These are phyloP conservation scores for Psilocybe azurescens DNA, from an alignment of 768 basidiomycete genomes.

Conservation along the genomic window DNA sequence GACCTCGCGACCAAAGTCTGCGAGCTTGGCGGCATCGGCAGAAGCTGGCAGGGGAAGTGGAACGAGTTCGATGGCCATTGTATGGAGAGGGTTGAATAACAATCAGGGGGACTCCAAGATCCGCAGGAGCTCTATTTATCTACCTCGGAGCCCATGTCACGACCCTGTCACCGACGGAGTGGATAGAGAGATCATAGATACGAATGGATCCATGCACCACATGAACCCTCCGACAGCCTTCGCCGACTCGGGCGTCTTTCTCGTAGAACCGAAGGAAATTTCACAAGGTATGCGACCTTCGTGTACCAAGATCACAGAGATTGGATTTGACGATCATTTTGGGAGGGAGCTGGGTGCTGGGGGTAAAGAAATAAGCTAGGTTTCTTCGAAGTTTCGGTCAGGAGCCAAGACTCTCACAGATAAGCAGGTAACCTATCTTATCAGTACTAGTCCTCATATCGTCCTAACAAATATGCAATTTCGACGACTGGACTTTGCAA, in stretches of 20 bases:
- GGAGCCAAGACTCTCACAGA: neutral
- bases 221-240: neutral
- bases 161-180: neutral
- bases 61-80: slow-evolving; percentile 70
- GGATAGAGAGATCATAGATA: neutral
- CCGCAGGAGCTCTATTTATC: slow-evolving; percentile 17
- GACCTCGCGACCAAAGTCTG: slow-evolving; percentile 78
- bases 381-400: neutral
- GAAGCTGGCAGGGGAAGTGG: slow-evolving; percentile 77
- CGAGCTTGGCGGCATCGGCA: slow-evolving; percentile 69
- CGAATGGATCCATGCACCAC: neutral
- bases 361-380: neutral
- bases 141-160: slow-evolving; percentile 4
- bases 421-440: neutral
- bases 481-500: no score
- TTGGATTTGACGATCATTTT: no score
- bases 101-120: slow-evolving; percentile 3
- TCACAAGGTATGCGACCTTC: neutral
- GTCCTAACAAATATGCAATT: neutral
- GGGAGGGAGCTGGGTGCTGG: no score
- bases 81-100: neutral
- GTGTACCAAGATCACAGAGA: neutral
- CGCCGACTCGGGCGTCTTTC: neutral
- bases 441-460: neutral
- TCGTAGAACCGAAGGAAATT: neutral